Evolutionary conservation across 345 rosid species (phyloP).

Genomic region (Cardamine occulta): DNA sequence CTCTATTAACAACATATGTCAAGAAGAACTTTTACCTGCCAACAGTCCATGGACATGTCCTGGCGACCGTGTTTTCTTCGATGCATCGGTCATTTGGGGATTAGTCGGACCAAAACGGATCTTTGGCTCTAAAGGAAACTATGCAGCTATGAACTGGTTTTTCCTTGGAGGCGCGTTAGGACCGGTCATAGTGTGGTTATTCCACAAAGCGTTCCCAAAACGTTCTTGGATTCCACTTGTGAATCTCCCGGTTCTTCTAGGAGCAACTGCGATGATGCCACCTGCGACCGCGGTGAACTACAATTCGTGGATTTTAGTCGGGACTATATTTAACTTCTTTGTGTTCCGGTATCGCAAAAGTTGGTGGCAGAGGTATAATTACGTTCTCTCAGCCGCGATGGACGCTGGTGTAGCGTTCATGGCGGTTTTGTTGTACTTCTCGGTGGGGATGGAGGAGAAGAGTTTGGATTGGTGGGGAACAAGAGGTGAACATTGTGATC

Average conservation of each 20-base stretch:
- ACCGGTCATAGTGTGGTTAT: conserved; percentile 69
- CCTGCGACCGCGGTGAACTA: conserved; percentile 79
- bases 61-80: conserved; percentile 78
- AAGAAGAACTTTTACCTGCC: conserved; percentile 67
- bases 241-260: conserved; percentile 88
- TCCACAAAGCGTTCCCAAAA: conserved; percentile 75
- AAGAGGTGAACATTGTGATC: conserved; percentile 73
- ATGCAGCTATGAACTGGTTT: conserved; percentile 81
- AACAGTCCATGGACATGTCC: conserved; percentile 96
- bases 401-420: conserved; percentile 92
- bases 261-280: conserved; percentile 81
- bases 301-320: conserved; percentile 75
- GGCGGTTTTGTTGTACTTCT: conserved; percentile 74
- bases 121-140: conserved; percentile 76
- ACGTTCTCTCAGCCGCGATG: conserved; percentile 79
- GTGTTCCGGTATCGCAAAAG: conserved; percentile 67
- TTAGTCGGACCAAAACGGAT: conserved; percentile 79
- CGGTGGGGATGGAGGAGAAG: conserved; percentile 62
- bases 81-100: conserved; percentile 95
- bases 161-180: conserved; percentile 82
- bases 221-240: conserved; percentile 83
- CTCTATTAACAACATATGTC: conserved; percentile 76
- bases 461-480: conserved; percentile 79
- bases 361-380: conserved; percentile 95
- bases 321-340: conserved; percentile 84